A percentile compares a stretch with the other conserved stretches of the same genome.
Conservation (phyloP, 257 asterid genomes). For the Nicotiana knightiana region DNA sequence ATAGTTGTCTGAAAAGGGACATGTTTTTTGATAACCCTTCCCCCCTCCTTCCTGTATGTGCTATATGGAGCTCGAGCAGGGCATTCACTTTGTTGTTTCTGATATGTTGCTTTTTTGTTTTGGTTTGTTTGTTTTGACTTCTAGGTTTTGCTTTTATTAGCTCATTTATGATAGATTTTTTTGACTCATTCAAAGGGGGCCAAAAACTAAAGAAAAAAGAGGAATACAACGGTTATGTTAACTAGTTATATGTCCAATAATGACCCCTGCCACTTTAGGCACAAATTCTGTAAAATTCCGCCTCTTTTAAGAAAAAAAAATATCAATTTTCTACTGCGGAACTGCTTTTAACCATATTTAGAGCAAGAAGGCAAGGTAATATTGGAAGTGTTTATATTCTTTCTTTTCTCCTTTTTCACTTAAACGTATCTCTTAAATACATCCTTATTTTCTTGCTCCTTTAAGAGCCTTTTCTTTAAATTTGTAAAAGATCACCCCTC, state of each 20-base stretch:
- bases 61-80: too few species aligned
- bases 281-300: neutral
- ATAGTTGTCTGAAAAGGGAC: too few species aligned
- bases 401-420: neutral
- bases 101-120: too few species aligned
- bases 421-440: neutral
- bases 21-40: too few species aligned
- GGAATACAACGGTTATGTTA: too few species aligned
- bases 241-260: too few species aligned
- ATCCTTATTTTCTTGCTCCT: neutral
- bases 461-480: neutral
- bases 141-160: too few species aligned
- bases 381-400: neutral
- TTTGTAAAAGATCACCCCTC: neutral
- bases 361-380: neutral
- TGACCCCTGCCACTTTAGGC: neutral
- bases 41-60: too few species aligned
- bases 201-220: neutral
- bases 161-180: too few species aligned
- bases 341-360: neutral
- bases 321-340: too few species aligned
- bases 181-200: neutral
- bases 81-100: too few species aligned
- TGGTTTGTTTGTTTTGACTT: neutral
- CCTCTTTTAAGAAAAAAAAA: neutral